Evolutionary conservation across 2,329 filamentous ascomycete species (phyloP).

Genomic region (Nothophaeocryptopus gaeumannii): DNA sequence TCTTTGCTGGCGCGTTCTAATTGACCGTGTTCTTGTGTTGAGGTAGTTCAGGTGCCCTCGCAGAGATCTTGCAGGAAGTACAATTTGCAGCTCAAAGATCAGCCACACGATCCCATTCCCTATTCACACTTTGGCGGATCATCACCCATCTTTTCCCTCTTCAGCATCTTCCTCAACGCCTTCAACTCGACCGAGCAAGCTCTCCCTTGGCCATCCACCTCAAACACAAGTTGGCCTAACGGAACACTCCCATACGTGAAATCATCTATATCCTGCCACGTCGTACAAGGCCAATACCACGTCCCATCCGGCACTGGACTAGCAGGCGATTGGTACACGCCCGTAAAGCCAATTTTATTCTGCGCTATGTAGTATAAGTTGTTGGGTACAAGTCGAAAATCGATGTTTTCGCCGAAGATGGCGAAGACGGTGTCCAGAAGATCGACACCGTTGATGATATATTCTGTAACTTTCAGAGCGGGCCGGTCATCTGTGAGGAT

Average conservation of each 20-base stretch:
- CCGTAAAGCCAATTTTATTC: constrained; percentile 16
- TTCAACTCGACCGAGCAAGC: constrained; percentile 16
- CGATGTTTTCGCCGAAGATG: constrained; percentile 10
- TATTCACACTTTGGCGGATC: neutral
- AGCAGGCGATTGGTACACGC: constrained; percentile 15
- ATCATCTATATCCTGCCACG: constrained; percentile 22
- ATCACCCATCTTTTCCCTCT: constrained; percentile 13
- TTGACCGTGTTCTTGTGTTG: no score
- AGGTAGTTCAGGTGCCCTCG: no score
- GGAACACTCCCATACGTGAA: constrained; percentile 23
- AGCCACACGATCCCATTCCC: no score
- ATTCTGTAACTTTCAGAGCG: constrained; percentile 33
- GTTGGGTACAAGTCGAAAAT: constrained; percentile 29
- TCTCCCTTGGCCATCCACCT: constrained; percentile 18
- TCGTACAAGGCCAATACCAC: constrained; percentile 17
- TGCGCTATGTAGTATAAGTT: constrained; percentile 20
- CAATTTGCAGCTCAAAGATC: no score
- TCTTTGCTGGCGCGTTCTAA: no score
- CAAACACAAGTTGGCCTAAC: constrained; percentile 25
- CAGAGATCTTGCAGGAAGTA: no score
- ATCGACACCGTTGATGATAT: constrained; percentile 36
- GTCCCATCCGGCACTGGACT: constrained; percentile 17
- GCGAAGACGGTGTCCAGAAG: constrained; percentile 26
- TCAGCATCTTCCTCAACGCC: constrained; percentile 16
- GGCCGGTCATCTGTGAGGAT: constrained; percentile 27